Base-by-base conservation (phyloP, 306 rosid genomes). In the Ziziphus jujuba region DNA sequence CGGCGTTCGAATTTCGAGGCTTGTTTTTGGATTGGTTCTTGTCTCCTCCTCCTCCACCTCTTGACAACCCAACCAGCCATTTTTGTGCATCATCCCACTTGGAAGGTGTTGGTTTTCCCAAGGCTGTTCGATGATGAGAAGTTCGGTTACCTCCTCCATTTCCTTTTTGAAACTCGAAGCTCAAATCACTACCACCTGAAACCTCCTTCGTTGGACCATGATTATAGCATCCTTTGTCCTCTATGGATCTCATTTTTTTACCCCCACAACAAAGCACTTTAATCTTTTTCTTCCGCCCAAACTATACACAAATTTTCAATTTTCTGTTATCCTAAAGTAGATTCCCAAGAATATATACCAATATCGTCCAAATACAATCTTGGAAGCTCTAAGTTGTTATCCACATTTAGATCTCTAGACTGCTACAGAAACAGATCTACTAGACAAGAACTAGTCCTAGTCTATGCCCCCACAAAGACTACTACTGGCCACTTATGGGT, bases 1-100 rank as follows among this genome's bases (percentile, higher is more conserved):
- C 97, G 7, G 97, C 99, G 72, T 88, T 95, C 16, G 97, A 95
- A 84, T 91, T 85, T 43, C 99, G 73, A 24, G 97, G 95, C 62
- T 84, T 87, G 79, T 58, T 82, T 63, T 83, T 88, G 47, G 92
- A 79, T 16, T 87, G 95, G 55, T 56, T 80, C 73, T 85, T 90
- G 53, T 93, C 97, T 33, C 87, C 89, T 10, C 80, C 98, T 81
- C 87, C 97, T 25, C 87, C 89, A 8, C 79, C 98, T 82, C 87
- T 86, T 25, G 99, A 91, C 72, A 95, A 78, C 7, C 96, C 92
- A 33, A 90, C 97, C 0, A 95, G 81, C 99, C 99, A 95, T 67
- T 95, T 95, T 56, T 95, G 99, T 49, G 99, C 97, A 70, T 95
- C 97, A 19, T 95, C 99, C 99, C 99, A 95, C 72, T 95, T 90